Evolutionary conservation across 2,329 filamentous ascomycete genomes (phyloP), one percentile per base, ranked within the genome.

Genomic region (Gliomastix tumulicola): DNA sequence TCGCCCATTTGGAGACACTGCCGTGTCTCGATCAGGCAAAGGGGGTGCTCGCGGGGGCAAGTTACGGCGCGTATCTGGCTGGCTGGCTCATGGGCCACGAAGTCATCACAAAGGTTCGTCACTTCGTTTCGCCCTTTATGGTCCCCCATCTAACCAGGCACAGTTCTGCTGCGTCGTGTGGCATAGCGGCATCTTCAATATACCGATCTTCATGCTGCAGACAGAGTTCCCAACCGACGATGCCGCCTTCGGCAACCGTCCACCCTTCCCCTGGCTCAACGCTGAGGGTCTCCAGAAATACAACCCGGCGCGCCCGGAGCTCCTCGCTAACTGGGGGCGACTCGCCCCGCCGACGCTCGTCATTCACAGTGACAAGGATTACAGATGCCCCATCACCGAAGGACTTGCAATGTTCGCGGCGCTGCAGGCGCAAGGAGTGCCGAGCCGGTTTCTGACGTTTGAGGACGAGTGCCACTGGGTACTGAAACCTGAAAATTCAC

Each of bases 381-480:
- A 82, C 47, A 69, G 82, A 7, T 56, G 49, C 36, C 53, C 59
- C 6, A 41, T 63, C 5, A 59, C 59, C 0, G 59, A 65, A 52
- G 84, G 84, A 0, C 57, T 89, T 20, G 74, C 80, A 0, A 74
- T 79, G 0, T 89, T 88, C 57, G 84, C 87, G 43, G 74, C 82
- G 2, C 62, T 89, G 19, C 83, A 88, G 59, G 69, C 71, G 12
- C 67, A 71, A 36, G 79, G 79, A 1, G 69, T 88, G 4, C 74
- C 81, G 23, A 84, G 79, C 44, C 74, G 78, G 41, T 79, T 88
- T 41, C 48, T 89, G 51, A 80, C 73, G 1, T 89, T 88, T 49
- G 75, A 82, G 0, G 83, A 86, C 51, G 83, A 88, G 58, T 78
- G 80, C 35, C 81, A 85, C 49, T 84, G 74, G 71, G 79, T 86